Evolutionary conservation across 2,329 filamentous ascomycete species (phyloP), one percentile per base, ranked within the genome.

Genomic region (Furcasterigmium sp.): DNA sequence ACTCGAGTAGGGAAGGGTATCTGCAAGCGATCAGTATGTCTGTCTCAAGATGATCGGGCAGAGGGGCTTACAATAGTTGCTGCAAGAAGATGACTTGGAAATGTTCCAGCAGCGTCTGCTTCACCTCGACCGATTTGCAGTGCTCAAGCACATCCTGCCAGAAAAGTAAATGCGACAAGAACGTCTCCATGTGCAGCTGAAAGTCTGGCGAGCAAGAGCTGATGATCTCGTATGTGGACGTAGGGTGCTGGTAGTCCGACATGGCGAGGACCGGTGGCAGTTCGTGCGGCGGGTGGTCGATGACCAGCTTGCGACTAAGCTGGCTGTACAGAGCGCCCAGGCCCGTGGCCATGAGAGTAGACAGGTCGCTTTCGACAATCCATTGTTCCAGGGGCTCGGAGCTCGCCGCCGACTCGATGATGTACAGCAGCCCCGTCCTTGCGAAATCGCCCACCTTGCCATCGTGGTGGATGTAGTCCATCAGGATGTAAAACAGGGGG

Each of bases 61-160:
- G 10, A 6, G 5, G 3, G 13, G 67, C 84, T 59, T 66, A 97
- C 80, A 98, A 69, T 56, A 98, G 70, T 63, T 98, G 93, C 63
- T 96, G 89, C 41, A 98, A 70, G 61, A 98, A 98, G 26, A 98
- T 81, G 53, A 97, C 86, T 60, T 96, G 91, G 58, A 98, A 98
- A 64, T 98, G 93, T 60, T 98, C 93, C 25, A 98, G 75, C 40
- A 98, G 71, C 1, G 91, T 96, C 52, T 88, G 88, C 60, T 91
- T 93, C 53, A 98, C 89, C 59, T 97, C 91, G 2, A 83, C 74
- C 4, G 91, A 97, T 55, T 84, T 82, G 68, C 93, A 98, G 64
- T 97, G 91, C 61, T 97, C 93, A 47, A 98, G 72, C 26, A 96
- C 91, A 62, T 98, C 93, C 66, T 98, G 93, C 93, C 93, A 98